A percentile compares a stretch with the other conserved stretches of the same genome.
Conservation (phyloP, 805 yeast species). For the Starmera amethionina region DNA sequence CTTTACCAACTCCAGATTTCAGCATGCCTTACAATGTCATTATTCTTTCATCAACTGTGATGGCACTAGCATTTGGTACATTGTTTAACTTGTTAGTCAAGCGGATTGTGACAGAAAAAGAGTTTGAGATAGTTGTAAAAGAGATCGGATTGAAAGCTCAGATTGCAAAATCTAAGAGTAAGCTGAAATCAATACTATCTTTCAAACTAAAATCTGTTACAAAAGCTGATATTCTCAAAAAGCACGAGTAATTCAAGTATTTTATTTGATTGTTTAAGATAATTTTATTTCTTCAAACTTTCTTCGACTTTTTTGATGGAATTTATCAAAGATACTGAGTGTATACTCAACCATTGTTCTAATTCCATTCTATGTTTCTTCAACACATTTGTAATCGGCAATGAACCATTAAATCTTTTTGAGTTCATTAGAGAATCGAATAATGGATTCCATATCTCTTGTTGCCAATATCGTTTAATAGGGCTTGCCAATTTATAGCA, state of each 20-base stretch:
- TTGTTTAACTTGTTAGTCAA: constrained; percentile 71
- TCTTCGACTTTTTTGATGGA: constrained; percentile 4
- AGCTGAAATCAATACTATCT: no score
- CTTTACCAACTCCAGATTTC: constrained; percentile 94
- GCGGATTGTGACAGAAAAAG: constrained; percentile 66
- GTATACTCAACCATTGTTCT: constrained; percentile 31
- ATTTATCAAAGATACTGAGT: neutral
- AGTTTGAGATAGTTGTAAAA: constrained; percentile 20
- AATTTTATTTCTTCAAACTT: constrained; percentile 2
- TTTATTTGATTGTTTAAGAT: constrained; percentile 8
- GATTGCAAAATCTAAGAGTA: neutral
- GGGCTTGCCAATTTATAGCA: constrained; percentile 29
- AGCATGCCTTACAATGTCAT: constrained; percentile 98
- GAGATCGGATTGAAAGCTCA: constrained; percentile 4
- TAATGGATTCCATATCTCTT: constrained; percentile 56
- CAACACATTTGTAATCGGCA: constrained; percentile 34
- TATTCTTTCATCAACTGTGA: constrained; percentile 83
- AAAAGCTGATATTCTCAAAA: no score
- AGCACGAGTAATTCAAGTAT: neutral
- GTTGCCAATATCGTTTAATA: constrained; percentile 70
- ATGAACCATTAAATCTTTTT: constrained; percentile 16
- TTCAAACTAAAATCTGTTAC: no score
- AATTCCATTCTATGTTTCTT: constrained; percentile 24
- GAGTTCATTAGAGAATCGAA: constrained; percentile 62
- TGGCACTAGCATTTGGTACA: constrained; percentile 88